Evolutionary conservation across 1,139 yeast genomes (phyloP), one percentile per base, ranked within the genome.

Genomic region (Hemisphaericaspora lyxosophila): DNA sequence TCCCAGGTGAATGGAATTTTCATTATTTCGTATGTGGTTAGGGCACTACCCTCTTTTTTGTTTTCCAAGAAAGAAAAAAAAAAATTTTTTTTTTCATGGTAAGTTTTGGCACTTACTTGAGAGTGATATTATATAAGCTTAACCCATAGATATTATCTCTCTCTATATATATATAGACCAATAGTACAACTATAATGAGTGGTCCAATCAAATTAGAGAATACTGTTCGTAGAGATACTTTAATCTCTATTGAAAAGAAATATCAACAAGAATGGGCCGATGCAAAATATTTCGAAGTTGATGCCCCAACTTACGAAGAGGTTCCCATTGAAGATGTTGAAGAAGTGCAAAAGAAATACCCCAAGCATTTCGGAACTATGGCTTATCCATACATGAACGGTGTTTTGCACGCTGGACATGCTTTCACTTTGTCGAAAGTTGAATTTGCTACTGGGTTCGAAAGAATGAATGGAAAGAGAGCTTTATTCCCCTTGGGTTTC

Each of bases 331-430:
- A 78, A 38, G 74, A 78, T 42, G 65, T 75, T 38, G 96, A 83
- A 36, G 87, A 84, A 55, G 73, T 92, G 47, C 89, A 87, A 54
- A 75, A 72, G 45, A 75, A 82, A 55, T 75, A 84, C 60, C 97
- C 98, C 41, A 94, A 94, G 64, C 85, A 75, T 65, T 85, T 88
- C 70, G 79, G 88, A 16, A 84, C 96, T 36, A 90, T 94, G 97
- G 98, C 98, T 9, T 94, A 87, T 59, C 99, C 99, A 29, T 94
- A 94, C 68, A 92, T 92, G 97, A 94, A 94, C 63, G 99, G 99
- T 71, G 92, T 88, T 40, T 75, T 94, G 50, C 99, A 94, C 57
- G 97, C 96, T 36, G 99, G 99, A 40, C 99, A 94, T 63, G 81
- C 90, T 51, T 94, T 92, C 70, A 92, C 98, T 29, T 74, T 92